phyloP scores from a whole-genome alignment of 2,329 filamentous ascomycete genomes.

The Mycosphaerelloides madeirae region DNA sequence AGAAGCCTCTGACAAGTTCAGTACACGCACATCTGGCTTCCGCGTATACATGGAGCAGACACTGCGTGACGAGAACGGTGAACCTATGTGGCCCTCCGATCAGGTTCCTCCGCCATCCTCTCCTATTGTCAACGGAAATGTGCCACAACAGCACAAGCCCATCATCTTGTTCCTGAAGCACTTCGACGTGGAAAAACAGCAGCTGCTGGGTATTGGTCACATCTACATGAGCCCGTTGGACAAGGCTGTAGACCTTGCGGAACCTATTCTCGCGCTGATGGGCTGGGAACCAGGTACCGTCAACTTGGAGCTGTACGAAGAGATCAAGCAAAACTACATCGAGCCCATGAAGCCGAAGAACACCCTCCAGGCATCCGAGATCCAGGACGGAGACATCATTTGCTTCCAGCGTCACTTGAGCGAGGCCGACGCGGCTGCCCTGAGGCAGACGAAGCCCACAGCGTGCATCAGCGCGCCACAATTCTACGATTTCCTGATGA shows the following conservation, averaged over 20 bases:
- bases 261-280: conserved; percentile 76
- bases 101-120: conserved; percentile 45
- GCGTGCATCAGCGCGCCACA: conserved; percentile 25
- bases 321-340: conserved; percentile 98
- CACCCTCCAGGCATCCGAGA: conserved; percentile 82
- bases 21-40: conserved; percentile 62
- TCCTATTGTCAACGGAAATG: conserved; percentile 39
- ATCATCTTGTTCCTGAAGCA: conserved; percentile 90
- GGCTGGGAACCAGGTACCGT: conserved; percentile 67
- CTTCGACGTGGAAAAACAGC: conserved; percentile 75
- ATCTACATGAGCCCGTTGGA: conserved; percentile 83
- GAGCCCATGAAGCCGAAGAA: conserved; percentile 83
- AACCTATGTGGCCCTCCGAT: conserved; percentile 66
- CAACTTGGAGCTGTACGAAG: conserved; percentile 76
- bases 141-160: conserved; percentile 40
- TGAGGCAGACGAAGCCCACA: conserved; percentile 26
- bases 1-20: conserved; percentile 65
- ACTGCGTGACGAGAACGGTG: conserved; percentile 64
- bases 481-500: conserved; percentile 90
- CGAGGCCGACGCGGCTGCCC: conserved; percentile 32
- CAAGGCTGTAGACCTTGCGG: conserved; percentile 78
- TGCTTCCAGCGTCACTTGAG: conserved; percentile 73
- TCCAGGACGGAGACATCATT: conserved; percentile 95
- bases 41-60: conserved; percentile 83
- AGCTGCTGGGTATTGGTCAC: conserved; percentile 70